phyloP scores from a whole-genome alignment of 2,329 filamentous ascomycete species.

The Colletotrichum siamense region DNA sequence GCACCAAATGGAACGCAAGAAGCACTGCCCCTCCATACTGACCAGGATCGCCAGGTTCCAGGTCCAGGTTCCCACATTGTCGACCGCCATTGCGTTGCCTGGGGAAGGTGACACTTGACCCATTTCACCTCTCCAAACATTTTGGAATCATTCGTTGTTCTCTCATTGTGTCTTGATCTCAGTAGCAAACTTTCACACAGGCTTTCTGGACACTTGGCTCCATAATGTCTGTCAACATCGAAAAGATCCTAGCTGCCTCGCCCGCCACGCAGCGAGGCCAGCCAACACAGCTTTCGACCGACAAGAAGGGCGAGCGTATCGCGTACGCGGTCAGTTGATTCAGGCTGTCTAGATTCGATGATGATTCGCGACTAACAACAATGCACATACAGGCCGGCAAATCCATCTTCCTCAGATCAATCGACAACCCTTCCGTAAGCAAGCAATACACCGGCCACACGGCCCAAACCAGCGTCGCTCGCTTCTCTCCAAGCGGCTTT shows the following conservation, averaged over 20 bases:
- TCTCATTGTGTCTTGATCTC: not conserved
- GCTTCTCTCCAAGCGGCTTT: conserved; percentile 93
- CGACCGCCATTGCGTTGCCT: conserved; percentile 21
- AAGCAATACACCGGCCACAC: conserved; percentile 95
- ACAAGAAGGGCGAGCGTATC: conserved; percentile 89
- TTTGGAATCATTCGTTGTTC: not conserved
- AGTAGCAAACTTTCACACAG: not conserved
- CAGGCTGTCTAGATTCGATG: not conserved
- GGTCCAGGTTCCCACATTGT: conserved; percentile 14
- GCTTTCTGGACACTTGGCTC: not conserved
- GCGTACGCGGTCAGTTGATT: conserved; percentile 79
- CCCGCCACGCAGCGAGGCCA: conserved; percentile 78
- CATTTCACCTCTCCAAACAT: not conserved
- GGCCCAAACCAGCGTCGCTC: conserved; percentile 85
- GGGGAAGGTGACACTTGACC: not conserved
- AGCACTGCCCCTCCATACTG: conserved; percentile 18
- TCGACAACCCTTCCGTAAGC: conserved; percentile 84
- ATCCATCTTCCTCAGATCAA: conserved; percentile 93
- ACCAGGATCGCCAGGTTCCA: conserved; percentile 1
- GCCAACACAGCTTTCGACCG: conserved; percentile 86
- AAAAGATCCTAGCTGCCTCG: conserved; percentile 81
- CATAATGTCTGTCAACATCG: conserved; percentile 59
- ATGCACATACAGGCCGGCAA: conserved; percentile 75
- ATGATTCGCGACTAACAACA: not conserved
- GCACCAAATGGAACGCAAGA: not conserved